phyloP scores from a whole-genome alignment of 148 eudicot species.

The Pouteria glomerata region DNA sequence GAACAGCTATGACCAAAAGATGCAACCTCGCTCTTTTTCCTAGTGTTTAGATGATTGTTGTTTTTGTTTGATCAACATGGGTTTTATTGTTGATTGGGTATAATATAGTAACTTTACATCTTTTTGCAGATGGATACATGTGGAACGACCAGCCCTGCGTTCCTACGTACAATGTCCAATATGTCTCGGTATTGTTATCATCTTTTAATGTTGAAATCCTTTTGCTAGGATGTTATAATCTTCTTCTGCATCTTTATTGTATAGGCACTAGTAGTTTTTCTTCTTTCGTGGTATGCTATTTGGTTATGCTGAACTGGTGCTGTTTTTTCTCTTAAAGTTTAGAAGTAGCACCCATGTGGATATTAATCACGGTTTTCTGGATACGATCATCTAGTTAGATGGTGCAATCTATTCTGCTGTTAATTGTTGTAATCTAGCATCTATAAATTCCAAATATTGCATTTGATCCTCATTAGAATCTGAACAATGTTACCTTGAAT shows the following conservation, averaged over 20 bases:
- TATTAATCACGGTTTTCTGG: neutral
- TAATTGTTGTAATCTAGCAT: neutral
- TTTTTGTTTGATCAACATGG: neutral
- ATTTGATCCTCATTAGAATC: neutral
- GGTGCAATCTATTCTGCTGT: neutral
- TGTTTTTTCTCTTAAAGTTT: neutral
- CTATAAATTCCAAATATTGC: neutral
- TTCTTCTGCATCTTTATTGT: neutral
- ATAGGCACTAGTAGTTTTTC: too few species aligned
- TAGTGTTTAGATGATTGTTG: neutral
- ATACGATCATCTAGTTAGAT: neutral
- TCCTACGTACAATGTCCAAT: conserved; percentile 45
- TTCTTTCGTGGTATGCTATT: neutral
- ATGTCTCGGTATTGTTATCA: conserved; percentile 33
- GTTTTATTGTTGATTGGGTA: neutral
- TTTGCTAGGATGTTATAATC: neutral
- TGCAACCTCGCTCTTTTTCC: neutral
- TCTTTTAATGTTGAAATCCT: neutral
- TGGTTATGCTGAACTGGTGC: neutral
- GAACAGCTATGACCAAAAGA: neutral
- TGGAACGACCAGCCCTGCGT: conserved; percentile 38
- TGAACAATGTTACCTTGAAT: too few species aligned
- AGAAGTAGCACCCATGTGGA: neutral
- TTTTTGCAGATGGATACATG: conserved; percentile 34
- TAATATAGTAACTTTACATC: neutral